Conservation (phyloP, 495 filamentous ascomycete species). For the Neurospora sp. region DNA sequence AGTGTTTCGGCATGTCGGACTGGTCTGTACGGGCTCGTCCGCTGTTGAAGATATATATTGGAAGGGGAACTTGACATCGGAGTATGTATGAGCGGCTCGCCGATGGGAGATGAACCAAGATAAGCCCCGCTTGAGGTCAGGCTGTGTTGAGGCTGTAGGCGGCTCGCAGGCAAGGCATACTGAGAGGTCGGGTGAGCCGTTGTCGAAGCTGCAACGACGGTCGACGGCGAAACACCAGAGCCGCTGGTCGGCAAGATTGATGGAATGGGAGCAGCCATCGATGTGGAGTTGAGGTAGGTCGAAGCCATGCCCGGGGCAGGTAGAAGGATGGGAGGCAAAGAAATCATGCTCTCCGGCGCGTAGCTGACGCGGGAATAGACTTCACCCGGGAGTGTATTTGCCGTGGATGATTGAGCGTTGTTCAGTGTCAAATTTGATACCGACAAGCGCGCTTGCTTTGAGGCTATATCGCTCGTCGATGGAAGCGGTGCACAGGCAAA, state of each 20-base stretch:
- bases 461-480: not conserved
- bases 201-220: slow-evolving; percentile 13
- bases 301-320: slow-evolving; percentile 43
- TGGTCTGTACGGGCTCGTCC: slow-evolving; percentile 80
- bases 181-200: slow-evolving; percentile 11
- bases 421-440: slow-evolving; percentile 37
- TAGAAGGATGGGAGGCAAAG: slow-evolving; percentile 34
- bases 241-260: slow-evolving; percentile 23
- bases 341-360: slow-evolving; percentile 17
- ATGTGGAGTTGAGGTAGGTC: slow-evolving; percentile 28
- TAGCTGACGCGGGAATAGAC: slow-evolving; percentile 15
- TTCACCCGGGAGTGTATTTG: slow-evolving; percentile 7
- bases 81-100: slow-evolving; percentile 42
- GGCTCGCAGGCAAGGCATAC: slow-evolving; percentile 37
- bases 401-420: slow-evolving; percentile 16
- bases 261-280: slow-evolving; percentile 21
- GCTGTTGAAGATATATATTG: slow-evolving; percentile 47
- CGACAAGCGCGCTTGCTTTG: slow-evolving; percentile 23
- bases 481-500: not conserved
- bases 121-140: slow-evolving; percentile 19
- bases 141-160: slow-evolving; percentile 24
- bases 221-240: slow-evolving; percentile 6
- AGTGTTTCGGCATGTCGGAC: slow-evolving; percentile 82
- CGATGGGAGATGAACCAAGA: slow-evolving; percentile 40
- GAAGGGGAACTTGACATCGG: slow-evolving; percentile 47